These are phyloP conservation scores for Fraxinus velutina DNA, from an alignment of 305 asterid species.

Conservation along the genomic window DNA sequence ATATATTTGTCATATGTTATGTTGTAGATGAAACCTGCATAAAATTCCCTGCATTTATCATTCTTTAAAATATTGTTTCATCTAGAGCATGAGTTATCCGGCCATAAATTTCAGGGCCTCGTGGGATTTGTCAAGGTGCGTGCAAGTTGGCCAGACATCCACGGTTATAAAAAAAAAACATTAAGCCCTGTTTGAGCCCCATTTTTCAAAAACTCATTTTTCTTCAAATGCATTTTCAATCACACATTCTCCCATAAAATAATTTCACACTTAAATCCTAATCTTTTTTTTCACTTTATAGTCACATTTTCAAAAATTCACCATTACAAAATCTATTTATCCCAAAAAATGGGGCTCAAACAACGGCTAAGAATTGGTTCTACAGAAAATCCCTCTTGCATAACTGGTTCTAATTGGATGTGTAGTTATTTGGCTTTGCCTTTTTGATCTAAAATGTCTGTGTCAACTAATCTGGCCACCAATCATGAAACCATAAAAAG, in stretches of 20 bases:
- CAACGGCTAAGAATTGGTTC: background rate
- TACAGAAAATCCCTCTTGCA: background rate
- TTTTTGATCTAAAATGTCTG: background rate
- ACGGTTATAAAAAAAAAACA: background rate
- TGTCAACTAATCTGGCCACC: background rate
- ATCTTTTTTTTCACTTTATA: background rate
- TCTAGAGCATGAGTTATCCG: background rate
- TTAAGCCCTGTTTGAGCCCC: background rate
- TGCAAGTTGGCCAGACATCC: too few relatives aligned
- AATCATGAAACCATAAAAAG: background rate
- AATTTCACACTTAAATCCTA: background rate
- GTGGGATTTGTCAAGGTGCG: too few relatives aligned
- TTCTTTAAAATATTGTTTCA: background rate
- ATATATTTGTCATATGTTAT: background rate
- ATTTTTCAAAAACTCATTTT: background rate
- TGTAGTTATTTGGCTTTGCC: background rate
- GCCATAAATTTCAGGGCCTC: too few relatives aligned
- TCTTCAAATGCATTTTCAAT: background rate
- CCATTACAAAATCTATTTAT: background rate
- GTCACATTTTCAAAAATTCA: background rate
- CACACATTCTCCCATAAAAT: background rate
- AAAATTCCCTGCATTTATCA: background rate
- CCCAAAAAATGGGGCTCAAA: background rate
- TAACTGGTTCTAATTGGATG: conserved; percentile 10
- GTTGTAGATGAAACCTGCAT: background rate